Evolutionary conservation across 345 rosid species (phyloP).

Genomic region (Acer negundo): DNA sequence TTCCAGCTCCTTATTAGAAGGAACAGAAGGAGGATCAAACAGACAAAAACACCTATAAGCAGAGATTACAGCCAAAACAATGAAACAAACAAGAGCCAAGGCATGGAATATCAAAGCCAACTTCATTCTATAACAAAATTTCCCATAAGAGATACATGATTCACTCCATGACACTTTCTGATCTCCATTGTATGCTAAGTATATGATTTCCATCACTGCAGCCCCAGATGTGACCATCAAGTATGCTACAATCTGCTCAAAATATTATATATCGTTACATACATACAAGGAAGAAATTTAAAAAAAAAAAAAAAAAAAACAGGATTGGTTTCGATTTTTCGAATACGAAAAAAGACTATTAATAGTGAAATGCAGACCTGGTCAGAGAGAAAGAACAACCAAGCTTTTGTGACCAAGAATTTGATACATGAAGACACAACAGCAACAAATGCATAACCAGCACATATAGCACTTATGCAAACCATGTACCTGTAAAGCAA

Average conservation of each 20-base stretch:
- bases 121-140: conserved; percentile 59
- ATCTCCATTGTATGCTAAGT: conserved; percentile 70
- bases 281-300: neutral
- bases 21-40: conserved; percentile 61
- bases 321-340: neutral
- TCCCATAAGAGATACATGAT: conserved; percentile 61
- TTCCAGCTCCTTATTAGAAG: conserved; percentile 31
- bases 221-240: conserved; percentile 78
- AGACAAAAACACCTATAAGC: conserved; percentile 72
- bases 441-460: conserved; percentile 68
- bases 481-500: conserved; percentile 64
- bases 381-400: conserved; percentile 86
- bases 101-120: conserved; percentile 65
- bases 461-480: conserved; percentile 60
- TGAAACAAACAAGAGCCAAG: conserved; percentile 53
- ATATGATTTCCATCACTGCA: conserved; percentile 63
- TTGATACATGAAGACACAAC: conserved; percentile 56
- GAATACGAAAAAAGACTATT: neutral
- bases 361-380: conserved; percentile 49
- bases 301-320: neutral
- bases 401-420: conserved; percentile 57
- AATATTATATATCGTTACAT: neutral
- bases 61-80: conserved; percentile 66
- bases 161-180: conserved; percentile 80
- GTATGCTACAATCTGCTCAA: conserved; percentile 66